phyloP scores from a whole-genome alignment of 2,329 filamentous ascomycete species.

The Xylariaceae sp. region DNA sequence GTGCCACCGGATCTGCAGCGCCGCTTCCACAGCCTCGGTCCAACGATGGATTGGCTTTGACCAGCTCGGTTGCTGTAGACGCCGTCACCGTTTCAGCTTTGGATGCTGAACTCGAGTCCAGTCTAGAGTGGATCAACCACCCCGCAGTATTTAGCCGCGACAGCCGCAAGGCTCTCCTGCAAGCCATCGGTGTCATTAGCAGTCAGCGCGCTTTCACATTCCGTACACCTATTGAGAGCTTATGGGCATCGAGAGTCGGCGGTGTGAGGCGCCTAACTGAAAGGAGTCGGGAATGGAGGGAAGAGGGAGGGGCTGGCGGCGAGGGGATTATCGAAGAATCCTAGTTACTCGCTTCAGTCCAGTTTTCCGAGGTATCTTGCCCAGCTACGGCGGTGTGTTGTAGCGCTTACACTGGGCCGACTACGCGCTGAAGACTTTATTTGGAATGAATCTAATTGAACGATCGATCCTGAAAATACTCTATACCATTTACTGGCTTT shows the following conservation, averaged over 20 bases:
- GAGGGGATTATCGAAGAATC: conserved; percentile 62
- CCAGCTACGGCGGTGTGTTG: conserved; percentile 18
- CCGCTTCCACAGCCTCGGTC: conserved; percentile 50
- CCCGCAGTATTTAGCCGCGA: conserved; percentile 92
- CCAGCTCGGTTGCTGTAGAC: conserved; percentile 70
- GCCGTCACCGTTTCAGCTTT: conserved; percentile 75
- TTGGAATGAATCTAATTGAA: conserved; percentile 17
- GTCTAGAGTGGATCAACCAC: conserved; percentile 95
- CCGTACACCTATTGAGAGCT: conserved; percentile 78
- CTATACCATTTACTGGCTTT: conserved; percentile 12
- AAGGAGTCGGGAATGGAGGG: conserved; percentile 85
- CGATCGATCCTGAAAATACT: conserved; percentile 14
- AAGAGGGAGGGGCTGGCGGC: conserved; percentile 77
- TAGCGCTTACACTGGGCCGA: conserved; percentile 17
- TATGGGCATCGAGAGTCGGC: conserved; percentile 80
- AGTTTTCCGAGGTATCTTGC: background rate
- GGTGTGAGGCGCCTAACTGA: conserved; percentile 81
- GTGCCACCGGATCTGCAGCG: conserved; percentile 37
- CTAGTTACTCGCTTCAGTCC: conserved; percentile 32
- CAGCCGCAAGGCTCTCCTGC: conserved; percentile 89
- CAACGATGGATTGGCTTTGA: conserved; percentile 54
- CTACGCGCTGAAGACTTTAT: conserved; percentile 24
- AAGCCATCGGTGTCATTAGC: conserved; percentile 94
- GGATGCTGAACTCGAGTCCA: conserved; percentile 84
- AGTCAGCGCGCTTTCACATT: conserved; percentile 93